phyloP scores from a whole-genome alignment of 2,329 filamentous ascomycete genomes.

The Decorospora gaudefroyi region DNA sequence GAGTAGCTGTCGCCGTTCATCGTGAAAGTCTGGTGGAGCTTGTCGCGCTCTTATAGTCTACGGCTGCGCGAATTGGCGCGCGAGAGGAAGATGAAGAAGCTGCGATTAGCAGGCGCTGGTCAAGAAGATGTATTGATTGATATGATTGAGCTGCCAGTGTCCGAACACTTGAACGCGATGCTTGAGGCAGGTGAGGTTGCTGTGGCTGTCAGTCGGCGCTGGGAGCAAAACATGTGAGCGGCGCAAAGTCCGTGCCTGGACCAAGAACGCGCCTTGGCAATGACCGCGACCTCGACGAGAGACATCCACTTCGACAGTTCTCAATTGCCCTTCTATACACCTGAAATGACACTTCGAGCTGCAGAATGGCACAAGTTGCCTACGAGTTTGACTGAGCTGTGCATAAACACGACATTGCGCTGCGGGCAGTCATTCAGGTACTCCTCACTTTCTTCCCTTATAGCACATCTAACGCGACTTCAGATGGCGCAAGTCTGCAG shows the following conservation, averaged over 20 bases:
- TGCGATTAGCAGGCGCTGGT: conserved; percentile 22
- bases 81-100: conserved; percentile 11
- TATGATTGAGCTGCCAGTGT: conserved; percentile 14
- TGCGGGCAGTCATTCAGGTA: conserved; percentile 91
- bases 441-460: neutral
- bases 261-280: conserved; percentile 8
- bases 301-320: too few relatives aligned
- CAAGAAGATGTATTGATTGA: conserved; percentile 16
- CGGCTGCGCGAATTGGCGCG: conserved; percentile 18
- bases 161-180: conserved; percentile 25
- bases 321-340: too few relatives aligned
- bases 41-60: conserved; percentile 24
- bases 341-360: conserved; percentile 53
- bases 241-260: conserved; percentile 13
- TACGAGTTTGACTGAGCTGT: conserved; percentile 79
- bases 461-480: conserved; percentile 14
- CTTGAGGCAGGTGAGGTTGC: conserved; percentile 17
- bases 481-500: conserved; percentile 81
- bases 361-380: conserved; percentile 87
- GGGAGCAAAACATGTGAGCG: conserved; percentile 27
- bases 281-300: conserved; percentile 3
- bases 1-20: conserved; percentile 90
- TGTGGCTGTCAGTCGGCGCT: conserved; percentile 16
- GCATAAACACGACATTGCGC: conserved; percentile 89
- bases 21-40: conserved; percentile 35